Base-by-base conservation (phyloP, 2,329 filamentous ascomycete genomes). In the Didymella arachidicola region DNA sequence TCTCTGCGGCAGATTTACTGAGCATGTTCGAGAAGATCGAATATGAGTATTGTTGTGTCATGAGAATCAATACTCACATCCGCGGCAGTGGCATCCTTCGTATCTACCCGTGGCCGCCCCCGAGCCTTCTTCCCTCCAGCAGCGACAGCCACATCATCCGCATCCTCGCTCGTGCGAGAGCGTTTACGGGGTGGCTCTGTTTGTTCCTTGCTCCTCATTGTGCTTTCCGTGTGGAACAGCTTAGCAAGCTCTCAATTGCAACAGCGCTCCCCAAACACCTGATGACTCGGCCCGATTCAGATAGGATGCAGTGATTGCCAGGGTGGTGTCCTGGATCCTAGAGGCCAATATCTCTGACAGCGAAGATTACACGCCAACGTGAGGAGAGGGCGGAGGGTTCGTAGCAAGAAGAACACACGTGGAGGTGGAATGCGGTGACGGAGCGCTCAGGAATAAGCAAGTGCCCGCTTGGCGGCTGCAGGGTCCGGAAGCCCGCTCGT, bases 11-110 rank as follows among this genome's bases (percentile, higher is more conserved):
- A 16, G 11, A 11, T 29, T 14, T 44, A 16, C 27, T 25, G 10
- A 7, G 10, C 4, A 6, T 12, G 16, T 7, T 6, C 41, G 39
- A 43, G 41, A 16, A 7, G 14, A 43, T 10, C 4, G 18, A 30
- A 34, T 18, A 11, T 12, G 18, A 45, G 26, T 16, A 19, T 18
- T 16, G 3, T 14, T 29, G 10, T 26, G 27, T n/a, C 16, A 27
- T 26, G 12, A 19, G 5, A 8, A 25, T 10, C 7, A 36, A 27
- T 27, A 87, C 89, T 84, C 78, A 92, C 91, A 80, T 93, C 91
- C 53, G 86, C 87, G 61, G 90, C 87, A 25, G 89, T 93, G 76
- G 92, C 87, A 76, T 94, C 90, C 60, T 87, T 87, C n/a, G 87
- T 86, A 65, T 93, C 88, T 16, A 95, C 82, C 49, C 91, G 82